These are phyloP conservation scores for Evernia prunastri DNA, from an alignment of 495 filamentous ascomycete species.

Conservation along the genomic window DNA sequence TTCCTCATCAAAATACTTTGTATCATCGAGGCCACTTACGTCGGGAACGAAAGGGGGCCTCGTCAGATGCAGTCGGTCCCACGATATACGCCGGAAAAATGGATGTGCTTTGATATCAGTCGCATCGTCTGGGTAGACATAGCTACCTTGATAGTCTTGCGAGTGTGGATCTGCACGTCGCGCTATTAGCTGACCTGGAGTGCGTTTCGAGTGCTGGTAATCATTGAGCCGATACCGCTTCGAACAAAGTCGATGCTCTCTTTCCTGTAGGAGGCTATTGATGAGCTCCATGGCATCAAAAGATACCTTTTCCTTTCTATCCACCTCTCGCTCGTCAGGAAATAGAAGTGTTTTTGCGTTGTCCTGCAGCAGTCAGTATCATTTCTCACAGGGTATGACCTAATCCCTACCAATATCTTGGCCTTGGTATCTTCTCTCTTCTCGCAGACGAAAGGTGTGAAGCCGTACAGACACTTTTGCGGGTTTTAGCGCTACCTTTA, in stretches of 20 bases:
- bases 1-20: conserved; percentile 82
- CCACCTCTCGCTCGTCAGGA: conserved; percentile 36
- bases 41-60: conserved; percentile 71
- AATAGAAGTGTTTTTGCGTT: conserved; percentile 51
- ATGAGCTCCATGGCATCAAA: conserved; percentile 68
- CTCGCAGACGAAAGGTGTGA: conserved; percentile 80
- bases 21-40: conserved; percentile 67
- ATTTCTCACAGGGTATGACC: neutral
- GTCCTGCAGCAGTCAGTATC: conserved; percentile 37
- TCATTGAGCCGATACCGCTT: conserved; percentile 64
- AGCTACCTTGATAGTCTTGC: conserved; percentile 41
- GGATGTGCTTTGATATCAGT: conserved; percentile 69
- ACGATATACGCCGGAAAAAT: conserved; percentile 62
- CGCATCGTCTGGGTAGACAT: conserved; percentile 75
- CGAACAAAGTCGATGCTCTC: conserved; percentile 66
- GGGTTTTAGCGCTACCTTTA: conserved; percentile 7
- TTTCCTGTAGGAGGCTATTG: conserved; percentile 65
- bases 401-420: conserved; percentile 62
- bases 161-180: conserved; percentile 29
- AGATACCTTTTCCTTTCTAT: conserved; percentile 32
- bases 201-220: conserved; percentile 27
- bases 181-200: conserved; percentile 29
- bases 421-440: conserved; percentile 73
- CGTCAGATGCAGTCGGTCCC: conserved; percentile 60
- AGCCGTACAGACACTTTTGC: conserved; percentile 72